A percentile compares a stretch with the other conserved stretches of the same genome.
These are phyloP conservation scores for Pezicula carpinea DNA, from an alignment of 2,329 filamentous ascomycete genomes.

Conservation along the genomic window DNA sequence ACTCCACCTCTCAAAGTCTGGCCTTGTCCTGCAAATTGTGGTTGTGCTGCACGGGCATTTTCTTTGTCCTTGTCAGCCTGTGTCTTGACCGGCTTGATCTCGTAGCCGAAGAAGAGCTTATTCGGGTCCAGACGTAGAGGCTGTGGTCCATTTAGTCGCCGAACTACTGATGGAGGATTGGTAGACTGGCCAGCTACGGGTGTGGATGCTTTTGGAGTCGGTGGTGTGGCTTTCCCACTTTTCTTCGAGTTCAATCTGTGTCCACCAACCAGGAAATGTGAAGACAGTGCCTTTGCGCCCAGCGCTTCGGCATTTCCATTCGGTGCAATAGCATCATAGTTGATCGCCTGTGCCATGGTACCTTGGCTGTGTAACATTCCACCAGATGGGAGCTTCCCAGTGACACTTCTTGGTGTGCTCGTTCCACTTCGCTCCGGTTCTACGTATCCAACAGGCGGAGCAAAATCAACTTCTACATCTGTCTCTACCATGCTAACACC, in stretches of 20 bases:
- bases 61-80: conserved; percentile 66
- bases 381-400: conserved; percentile 57
- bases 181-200: conserved; percentile 57
- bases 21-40: conserved; percentile 79
- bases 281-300: conserved; percentile 59
- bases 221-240: conserved; percentile 58
- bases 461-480: conserved; percentile 94
- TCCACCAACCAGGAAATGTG: conserved; percentile 75
- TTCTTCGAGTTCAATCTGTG: conserved; percentile 83
- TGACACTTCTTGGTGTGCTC: conserved; percentile 71
- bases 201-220: conserved; percentile 68
- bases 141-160: conserved; percentile 72
- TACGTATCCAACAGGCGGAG: conserved; percentile 87
- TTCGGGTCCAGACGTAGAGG: conserved; percentile 80
- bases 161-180: conserved; percentile 28
- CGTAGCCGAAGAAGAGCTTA: conserved; percentile 95
- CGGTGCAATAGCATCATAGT: conserved; percentile 87
- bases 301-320: conserved; percentile 61
- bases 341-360: conserved; percentile 97
- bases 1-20: conserved; percentile 68
- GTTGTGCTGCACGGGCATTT: conserved; percentile 58
- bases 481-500: conserved; percentile 94
- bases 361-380: conserved; percentile 79
- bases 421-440: conserved; percentile 85
- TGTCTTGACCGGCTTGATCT: conserved; percentile 82